Evolutionary conservation across 345 rosid species (phyloP).

Genomic region (Salix caprea): DNA sequence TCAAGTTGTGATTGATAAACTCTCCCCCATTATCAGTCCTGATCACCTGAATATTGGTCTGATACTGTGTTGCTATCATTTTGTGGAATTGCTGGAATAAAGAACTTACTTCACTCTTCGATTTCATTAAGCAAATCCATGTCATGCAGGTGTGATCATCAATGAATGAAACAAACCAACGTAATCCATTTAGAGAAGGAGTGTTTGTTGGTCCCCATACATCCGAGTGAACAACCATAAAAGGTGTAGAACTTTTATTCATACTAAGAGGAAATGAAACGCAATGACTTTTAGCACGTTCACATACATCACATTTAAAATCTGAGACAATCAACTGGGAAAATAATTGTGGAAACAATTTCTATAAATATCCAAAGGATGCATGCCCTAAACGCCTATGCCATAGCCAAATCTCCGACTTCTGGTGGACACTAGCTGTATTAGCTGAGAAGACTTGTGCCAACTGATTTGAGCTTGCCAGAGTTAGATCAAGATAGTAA

Average conservation of each 20-base stretch:
- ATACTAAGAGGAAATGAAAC: not conserved
- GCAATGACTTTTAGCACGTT: not conserved
- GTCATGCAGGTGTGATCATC: not conserved
- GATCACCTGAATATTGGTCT: not conserved
- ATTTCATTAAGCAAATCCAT: not conserved
- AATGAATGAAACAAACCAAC: not conserved
- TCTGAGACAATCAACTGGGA: rapidly evolving
- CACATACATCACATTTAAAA: not conserved
- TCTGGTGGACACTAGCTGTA: no score
- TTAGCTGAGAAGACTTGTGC: no score
- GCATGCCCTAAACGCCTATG: not conserved
- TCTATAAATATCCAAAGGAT: not conserved
- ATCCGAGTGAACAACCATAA: not conserved
- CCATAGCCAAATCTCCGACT: not conserved
- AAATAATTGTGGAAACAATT: not conserved
- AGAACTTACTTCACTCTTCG: not conserved
- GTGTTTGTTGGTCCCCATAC: not conserved
- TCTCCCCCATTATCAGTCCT: not conserved
- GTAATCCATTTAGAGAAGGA: not conserved
- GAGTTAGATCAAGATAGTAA: no score
- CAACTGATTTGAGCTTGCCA: no score
- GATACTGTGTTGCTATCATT: not conserved
- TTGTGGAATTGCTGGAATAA: not conserved
- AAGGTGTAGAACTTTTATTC: not conserved
- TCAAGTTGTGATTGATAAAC: not conserved